A percentile compares a stretch with the other conserved stretches of the same genome.
Conservation (phyloP, 768 basidiomycete genomes). For the Leccinum subtestaceum region DNA sequence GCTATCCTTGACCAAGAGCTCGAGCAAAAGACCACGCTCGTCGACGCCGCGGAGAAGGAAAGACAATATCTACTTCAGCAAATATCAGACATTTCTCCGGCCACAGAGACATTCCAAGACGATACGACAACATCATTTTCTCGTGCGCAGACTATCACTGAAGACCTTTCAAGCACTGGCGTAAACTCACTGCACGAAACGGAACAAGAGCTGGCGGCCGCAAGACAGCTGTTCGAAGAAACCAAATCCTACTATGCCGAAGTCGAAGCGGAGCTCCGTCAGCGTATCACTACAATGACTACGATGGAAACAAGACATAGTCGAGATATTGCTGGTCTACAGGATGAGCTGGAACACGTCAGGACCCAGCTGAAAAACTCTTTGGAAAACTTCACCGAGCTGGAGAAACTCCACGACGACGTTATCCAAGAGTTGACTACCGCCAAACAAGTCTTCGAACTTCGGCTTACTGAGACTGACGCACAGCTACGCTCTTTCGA, state of each 20-base stretch:
- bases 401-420: slow-evolving; percentile 26
- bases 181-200: slow-evolving; percentile 34
- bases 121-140: not conserved
- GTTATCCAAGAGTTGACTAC: slow-evolving; percentile 24
- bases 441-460: slow-evolving; percentile 31
- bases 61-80: slow-evolving; percentile 11
- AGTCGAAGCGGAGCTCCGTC: slow-evolving; percentile 31
- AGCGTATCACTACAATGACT: slow-evolving; percentile 25
- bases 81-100: slow-evolving; percentile 6
- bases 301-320: slow-evolving; percentile 8
- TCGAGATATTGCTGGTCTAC: slow-evolving; percentile 22
- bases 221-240: slow-evolving; percentile 34
- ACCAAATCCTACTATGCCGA: slow-evolving; percentile 35
- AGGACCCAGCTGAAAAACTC: slow-evolving; percentile 22
- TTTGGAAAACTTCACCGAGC: slow-evolving; percentile 20
- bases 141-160: not conserved
- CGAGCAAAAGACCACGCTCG: not conserved
- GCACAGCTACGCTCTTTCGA: slow-evolving; percentile 27
- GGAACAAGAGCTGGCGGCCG: slow-evolving; percentile 34
- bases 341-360: slow-evolving; percentile 25
- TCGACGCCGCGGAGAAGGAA: slow-evolving; percentile 9
- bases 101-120: not conserved
- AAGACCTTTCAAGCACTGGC: not conserved
- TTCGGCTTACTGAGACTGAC: slow-evolving; percentile 25
- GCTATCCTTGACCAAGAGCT: not conserved